Base-by-base conservation (phyloP, 345 rosid species). In the Citrus maxima region DNA sequence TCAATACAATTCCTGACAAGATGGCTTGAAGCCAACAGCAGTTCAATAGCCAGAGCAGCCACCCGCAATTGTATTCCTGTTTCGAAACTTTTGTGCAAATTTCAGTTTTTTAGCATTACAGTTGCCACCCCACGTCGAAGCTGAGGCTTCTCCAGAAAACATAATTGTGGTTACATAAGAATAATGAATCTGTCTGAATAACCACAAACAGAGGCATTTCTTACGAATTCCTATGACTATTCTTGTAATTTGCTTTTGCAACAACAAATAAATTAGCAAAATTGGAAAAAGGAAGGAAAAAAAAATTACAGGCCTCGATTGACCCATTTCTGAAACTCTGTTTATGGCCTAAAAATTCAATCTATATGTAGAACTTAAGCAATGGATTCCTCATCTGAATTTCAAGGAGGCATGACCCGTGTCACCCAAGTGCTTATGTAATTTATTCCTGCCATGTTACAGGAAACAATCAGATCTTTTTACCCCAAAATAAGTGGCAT, bases 391-490 rank as follows among this genome's bases (percentile, higher is more conserved):
- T 86, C 88, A 88, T 63, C 90, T 74, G 80, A 64, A 85, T 83
- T 92, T 95, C 81, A 92, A 59, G 1, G 86, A 55, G 6, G 93
- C 89, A 77, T 95, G 99, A 67, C 98, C 95, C 0, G 90, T 90
- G 70, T 95, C 98, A 18, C 86, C 92, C 81, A 95, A 82, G 84
- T 93, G 99, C 84, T 84, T 88, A 80, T 89, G 93, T 67, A 95
- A 83, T 82, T 89, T 91, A 76, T 81, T 84, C 89, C 99, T 95
- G 93, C 78, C 60, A 80, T 2, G 6, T 69, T 10, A 19, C 19
- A 42, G 72, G 55, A 42, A 35, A 72, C 51, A 10, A 25, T 76
- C 7, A 79, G 71, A 63, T 35, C 25, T 32, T 68, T 38, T 58
- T 1, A 34, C 5, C 19, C 35, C 22, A 24, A 35, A 70, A 30